A percentile compares a stretch with the other conserved stretches of the same genome.
These are phyloP conservation scores for Epithemia pelagica DNA, from an alignment of 108 stramenopile species.

Conservation along the genomic window DNA sequence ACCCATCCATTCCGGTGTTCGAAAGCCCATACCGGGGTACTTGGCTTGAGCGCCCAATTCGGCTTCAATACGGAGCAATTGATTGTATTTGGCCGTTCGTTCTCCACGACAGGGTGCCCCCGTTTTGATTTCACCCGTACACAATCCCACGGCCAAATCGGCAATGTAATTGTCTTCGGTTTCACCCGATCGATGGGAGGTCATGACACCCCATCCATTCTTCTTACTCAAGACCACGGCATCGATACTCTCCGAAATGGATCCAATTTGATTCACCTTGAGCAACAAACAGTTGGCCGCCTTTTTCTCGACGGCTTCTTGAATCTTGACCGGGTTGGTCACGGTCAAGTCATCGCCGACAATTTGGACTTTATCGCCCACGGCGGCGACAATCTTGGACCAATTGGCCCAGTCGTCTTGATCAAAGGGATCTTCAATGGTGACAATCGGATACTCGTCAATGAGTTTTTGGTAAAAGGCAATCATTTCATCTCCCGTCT, in stretches of 20 bases:
- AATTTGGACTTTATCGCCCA: slow-evolving; percentile 89
- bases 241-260: slow-evolving; percentile 97
- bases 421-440: slow-evolving; percentile 99
- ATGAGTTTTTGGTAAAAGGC: slow-evolving; percentile 90
- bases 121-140: slow-evolving; percentile 99
- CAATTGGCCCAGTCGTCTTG: slow-evolving; percentile 99
- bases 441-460: slow-evolving; percentile 94
- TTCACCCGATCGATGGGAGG: slow-evolving; percentile 97
- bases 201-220: slow-evolving; percentile 99
- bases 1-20: slow-evolving; percentile 86
- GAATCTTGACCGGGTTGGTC: slow-evolving; percentile 95
- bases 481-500: slow-evolving; percentile 90
- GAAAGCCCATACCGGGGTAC: slow-evolving; percentile 84
- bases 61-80: slow-evolving; percentile 82
- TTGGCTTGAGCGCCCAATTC: slow-evolving; percentile 56
- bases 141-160: slow-evolving; percentile 97
- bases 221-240: slow-evolving; percentile 98
- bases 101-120: slow-evolving; percentile 99
- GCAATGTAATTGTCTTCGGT: slow-evolving; percentile 99
- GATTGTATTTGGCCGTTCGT: slow-evolving; percentile 98
- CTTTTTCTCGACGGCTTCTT: slow-evolving; percentile 87
- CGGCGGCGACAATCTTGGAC: slow-evolving; percentile 82
- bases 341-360: slow-evolving; percentile 99
- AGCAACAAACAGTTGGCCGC: slow-evolving; percentile 96
- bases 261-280: slow-evolving; percentile 99